Conservation (phyloP, 345 rosid species). For the Gossypium anomalum region DNA sequence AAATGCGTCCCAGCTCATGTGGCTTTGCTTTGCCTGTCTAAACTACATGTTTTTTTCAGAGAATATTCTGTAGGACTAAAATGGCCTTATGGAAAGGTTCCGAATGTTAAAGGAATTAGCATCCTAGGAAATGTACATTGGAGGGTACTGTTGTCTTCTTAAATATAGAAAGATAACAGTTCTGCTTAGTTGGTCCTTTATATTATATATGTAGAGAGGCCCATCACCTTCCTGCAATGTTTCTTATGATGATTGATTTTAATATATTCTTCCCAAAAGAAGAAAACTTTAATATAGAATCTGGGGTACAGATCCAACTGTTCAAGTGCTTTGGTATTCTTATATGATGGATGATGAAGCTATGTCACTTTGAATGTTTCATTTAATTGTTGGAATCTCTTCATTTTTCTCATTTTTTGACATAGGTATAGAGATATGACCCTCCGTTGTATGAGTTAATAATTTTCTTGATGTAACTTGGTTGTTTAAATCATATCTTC, state of each 20-base stretch:
- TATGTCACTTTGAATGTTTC: not conserved
- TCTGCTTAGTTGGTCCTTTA: constrained; percentile 8
- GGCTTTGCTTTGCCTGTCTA: not conserved
- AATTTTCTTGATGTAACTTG: not conserved
- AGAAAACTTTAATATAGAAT: not conserved
- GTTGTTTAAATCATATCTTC: not conserved
- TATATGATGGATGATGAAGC: constrained; percentile 3
- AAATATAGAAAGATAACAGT: not conserved
- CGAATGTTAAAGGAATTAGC: constrained; percentile 1
- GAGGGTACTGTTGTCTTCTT: constrained; percentile 28
- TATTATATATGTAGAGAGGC: constrained; percentile 5
- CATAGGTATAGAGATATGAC: too few relatives aligned
- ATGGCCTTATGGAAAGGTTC: not conserved
- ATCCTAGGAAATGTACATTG: constrained; percentile 13
- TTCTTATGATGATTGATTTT: constrained; percentile 5
- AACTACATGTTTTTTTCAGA: not conserved
- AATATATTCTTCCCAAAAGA: not conserved
- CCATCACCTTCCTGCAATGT: not conserved
- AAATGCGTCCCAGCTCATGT: constrained; percentile 57
- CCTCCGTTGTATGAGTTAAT: not conserved
- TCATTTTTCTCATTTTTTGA: too few relatives aligned
- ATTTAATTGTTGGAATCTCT: not conserved
- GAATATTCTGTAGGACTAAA: constrained; percentile 11
- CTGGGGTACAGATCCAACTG: constrained; percentile 3
- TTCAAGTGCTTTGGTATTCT: not conserved